phyloP scores from a whole-genome alignment of 306 rosid genomes.

The Leucaena leucocephala region DNA sequence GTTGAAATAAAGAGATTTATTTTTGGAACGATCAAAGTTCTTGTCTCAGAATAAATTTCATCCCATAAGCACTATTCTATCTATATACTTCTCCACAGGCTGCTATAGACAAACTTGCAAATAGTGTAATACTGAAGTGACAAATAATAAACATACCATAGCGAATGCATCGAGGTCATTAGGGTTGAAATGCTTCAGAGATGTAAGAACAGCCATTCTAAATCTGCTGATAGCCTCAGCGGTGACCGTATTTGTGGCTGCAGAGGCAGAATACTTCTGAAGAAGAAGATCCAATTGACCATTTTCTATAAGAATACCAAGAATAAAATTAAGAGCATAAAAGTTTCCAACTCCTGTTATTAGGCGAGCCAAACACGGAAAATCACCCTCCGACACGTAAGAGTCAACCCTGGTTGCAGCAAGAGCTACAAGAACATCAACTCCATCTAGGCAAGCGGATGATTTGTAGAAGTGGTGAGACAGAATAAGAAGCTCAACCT shows the following conservation, averaged over 20 bases:
- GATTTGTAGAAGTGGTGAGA: slow-evolving; percentile 97
- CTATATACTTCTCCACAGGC: slow-evolving; percentile 25
- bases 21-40: slow-evolving; percentile 4
- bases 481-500: slow-evolving; percentile 97
- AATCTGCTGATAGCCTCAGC: slow-evolving; percentile 96
- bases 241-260: slow-evolving; percentile 69
- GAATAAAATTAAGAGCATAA: slow-evolving; percentile 88
- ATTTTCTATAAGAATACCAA: slow-evolving; percentile 94
- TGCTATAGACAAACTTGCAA: slow-evolving; percentile 6
- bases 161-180: slow-evolving; percentile 97
- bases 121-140: slow-evolving; percentile 4
- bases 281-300: slow-evolving; percentile 97
- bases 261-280: slow-evolving; percentile 93
- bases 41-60: slow-evolving; percentile 24
- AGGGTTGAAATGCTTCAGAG: slow-evolving; percentile 94
- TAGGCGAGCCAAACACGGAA: slow-evolving; percentile 93
- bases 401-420: slow-evolving; percentile 97
- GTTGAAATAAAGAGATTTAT: not conserved
- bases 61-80: slow-evolving; percentile 16
- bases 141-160: slow-evolving; percentile 67
- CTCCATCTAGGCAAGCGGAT: slow-evolving; percentile 99
- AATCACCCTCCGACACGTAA: slow-evolving; percentile 94
- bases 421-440: slow-evolving; percentile 98
- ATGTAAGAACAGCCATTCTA: slow-evolving; percentile 96
- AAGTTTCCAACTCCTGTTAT: slow-evolving; percentile 98